Base-by-base conservation (phyloP, 225 moss, liverwort and hornwort genomes). In the Neckera pumila region DNA sequence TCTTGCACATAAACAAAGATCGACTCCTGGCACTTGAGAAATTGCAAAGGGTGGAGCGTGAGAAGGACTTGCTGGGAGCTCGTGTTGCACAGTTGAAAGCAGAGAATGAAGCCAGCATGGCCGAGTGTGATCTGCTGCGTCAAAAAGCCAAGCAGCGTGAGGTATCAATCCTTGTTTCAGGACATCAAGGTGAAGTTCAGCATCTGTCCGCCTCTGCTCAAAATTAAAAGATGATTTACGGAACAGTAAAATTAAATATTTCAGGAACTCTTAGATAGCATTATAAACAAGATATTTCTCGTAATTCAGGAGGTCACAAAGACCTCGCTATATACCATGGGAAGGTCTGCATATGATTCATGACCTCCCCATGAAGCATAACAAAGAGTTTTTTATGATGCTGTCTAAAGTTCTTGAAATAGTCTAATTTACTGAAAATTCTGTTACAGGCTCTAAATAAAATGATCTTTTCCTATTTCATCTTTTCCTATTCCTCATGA, bases 11-110 rank as follows among this genome's bases (percentile, higher is more conserved):
- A 66, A 94, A 96, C 80, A 94, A 87, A 87, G 95, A 93, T 86
- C 93, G 95, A 84, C 82, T 94, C 63, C 87, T 87, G 79, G 96
- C 95, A 69, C 88, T 96, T 43, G 94, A 96, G 88, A 92, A 95
- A 81, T 88, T 96, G 86, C 94, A 91, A 79, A 94, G 88, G 88
- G 85, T 75, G 49, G 87, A 94, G 86, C 92, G 92, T 47, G 95
- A 94, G 84, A 96, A 92, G 82, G 89, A 92, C 40, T 89, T 95
- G 83, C 87, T 96, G 51, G 88, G 89, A 85, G 96, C 96, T 81
- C 93, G 90, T 80, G 84, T 96, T 74, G 93, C 96, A 69, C 95
- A 96, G 88, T 67, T 96, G 74, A 91, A 93, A 87, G 94, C 96
- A 74, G 96, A 96, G 76, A 90, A 95, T 83, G 91, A 94, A 86